These are phyloP conservation scores for Arabidopsis hybrid DNA, from an alignment of 441 rosid genomes.

Conservation along the genomic window DNA sequence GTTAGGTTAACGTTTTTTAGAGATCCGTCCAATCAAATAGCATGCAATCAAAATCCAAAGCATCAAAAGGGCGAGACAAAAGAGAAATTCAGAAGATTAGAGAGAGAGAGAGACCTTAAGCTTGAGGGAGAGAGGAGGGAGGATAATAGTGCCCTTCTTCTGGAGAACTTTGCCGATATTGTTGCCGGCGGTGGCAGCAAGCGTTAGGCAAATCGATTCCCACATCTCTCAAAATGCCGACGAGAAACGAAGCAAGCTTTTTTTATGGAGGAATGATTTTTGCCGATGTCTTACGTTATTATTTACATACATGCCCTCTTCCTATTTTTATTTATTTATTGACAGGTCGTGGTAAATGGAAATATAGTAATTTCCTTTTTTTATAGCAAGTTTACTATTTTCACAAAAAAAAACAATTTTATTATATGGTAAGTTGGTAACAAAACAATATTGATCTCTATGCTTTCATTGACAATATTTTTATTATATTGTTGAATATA, in stretches of 20 bases:
- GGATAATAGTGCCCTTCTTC: constrained; percentile 95
- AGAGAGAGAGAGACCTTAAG: constrained; percentile 63
- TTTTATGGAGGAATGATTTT: neutral
- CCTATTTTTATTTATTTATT: no score
- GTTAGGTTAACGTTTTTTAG: neutral
- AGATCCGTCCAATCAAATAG: constrained; percentile 20
- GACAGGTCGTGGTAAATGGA: no score
- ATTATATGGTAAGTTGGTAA: no score
- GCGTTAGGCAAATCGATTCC: constrained; percentile 87
- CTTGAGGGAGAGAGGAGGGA: constrained; percentile 97
- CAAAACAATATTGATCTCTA: no score
- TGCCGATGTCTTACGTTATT: constrained; percentile 37
- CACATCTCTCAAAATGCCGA: constrained; percentile 58
- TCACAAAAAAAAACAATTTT: no score
- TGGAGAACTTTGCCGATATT: constrained; percentile 95
- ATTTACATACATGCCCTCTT: neutral
- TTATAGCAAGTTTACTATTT: no score
- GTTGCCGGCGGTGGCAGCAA: constrained; percentile 97
- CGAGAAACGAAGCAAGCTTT: neutral
- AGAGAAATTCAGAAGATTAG: no score
- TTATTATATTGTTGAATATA: no score
- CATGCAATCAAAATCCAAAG: constrained; percentile 31
- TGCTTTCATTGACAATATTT: no score
- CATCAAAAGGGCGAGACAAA: neutral
- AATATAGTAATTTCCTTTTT: neutral